A percentile compares a stretch with the other conserved stretches of the same genome.
phyloP scores from a whole-genome alignment of 441 rosid genomes.

The Euphorbia schlechtendalii region DNA sequence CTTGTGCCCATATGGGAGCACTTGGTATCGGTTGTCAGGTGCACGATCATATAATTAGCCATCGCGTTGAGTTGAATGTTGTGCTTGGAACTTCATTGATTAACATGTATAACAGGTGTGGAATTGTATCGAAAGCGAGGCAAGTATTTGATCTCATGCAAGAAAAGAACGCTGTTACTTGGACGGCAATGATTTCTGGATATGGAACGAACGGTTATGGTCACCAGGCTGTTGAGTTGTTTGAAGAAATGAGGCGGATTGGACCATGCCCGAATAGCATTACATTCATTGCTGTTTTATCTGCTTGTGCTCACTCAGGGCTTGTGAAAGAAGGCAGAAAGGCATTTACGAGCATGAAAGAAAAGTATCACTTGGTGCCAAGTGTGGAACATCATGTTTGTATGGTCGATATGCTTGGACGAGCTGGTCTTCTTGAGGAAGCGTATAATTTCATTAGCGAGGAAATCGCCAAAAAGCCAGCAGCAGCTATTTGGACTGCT shows the following conservation, averaged over 20 bases:
- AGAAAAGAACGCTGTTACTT: slow-evolving; percentile 65
- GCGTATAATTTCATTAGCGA: slow-evolving; percentile 50
- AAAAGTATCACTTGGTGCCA: slow-evolving; percentile 40
- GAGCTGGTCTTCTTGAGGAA: slow-evolving; percentile 67
- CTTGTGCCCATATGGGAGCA: slow-evolving; percentile 71
- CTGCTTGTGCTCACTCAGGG: slow-evolving; percentile 87
- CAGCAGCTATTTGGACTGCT: slow-evolving; percentile 82
- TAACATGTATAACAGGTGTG: slow-evolving; percentile 78
- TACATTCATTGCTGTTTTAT: slow-evolving; percentile 69
- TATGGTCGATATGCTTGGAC: slow-evolving; percentile 80
- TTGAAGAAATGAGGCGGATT: slow-evolving; percentile 37
- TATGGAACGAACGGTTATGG: slow-evolving; percentile 79
- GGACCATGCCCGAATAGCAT: slow-evolving; percentile 51
- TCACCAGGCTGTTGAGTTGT: slow-evolving; percentile 46
- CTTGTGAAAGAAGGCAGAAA: slow-evolving; percentile 49
- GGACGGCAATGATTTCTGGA: slow-evolving; percentile 88
- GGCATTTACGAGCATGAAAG: slow-evolving; percentile 49
- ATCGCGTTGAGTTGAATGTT: slow-evolving; percentile 44
- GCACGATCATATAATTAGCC: slow-evolving; percentile 36
- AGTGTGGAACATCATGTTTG: slow-evolving; percentile 72
- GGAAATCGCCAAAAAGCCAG: slow-evolving; percentile 34
- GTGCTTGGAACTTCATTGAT: slow-evolving; percentile 69
- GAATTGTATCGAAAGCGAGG: slow-evolving; percentile 45
- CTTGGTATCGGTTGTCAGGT: slow-evolving; percentile 59
- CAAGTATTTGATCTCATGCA: slow-evolving; percentile 57